These are phyloP conservation scores for Flaveria robusta DNA, from an alignment of 129 eudicot species.

Conservation along the genomic window DNA sequence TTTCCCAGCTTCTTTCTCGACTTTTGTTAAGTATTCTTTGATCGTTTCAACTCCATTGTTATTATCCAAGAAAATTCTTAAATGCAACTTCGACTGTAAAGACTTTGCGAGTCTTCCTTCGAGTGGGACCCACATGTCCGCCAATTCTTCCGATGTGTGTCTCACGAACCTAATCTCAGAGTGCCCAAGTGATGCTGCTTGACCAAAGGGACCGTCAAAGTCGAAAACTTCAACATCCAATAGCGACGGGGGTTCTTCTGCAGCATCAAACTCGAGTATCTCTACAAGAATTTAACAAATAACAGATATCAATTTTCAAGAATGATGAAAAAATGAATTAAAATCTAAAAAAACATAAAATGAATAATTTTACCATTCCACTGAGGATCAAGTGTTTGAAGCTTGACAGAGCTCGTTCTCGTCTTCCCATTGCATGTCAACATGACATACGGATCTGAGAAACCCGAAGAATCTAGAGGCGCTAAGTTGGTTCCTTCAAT, in stretches of 20 bases:
- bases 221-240: slow-evolving; percentile 87
- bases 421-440: slow-evolving; percentile 91
- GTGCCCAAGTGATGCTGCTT: slow-evolving; percentile 83
- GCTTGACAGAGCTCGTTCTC: slow-evolving; percentile 93
- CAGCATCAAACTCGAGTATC: slow-evolving; percentile 95
- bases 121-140: slow-evolving; percentile 90
- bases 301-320: neutral
- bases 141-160: slow-evolving; percentile 72
- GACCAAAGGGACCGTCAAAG: slow-evolving; percentile 95
- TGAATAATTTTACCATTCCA: slow-evolving; percentile 65
- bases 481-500: slow-evolving; percentile 76
- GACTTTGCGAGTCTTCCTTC: slow-evolving; percentile 86
- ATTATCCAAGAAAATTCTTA: slow-evolving; percentile 88
- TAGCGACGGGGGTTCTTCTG: slow-evolving; percentile 88
- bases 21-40: slow-evolving; percentile 77
- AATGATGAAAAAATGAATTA: neutral
- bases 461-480: slow-evolving; percentile 47
- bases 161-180: slow-evolving; percentile 81
- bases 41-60: slow-evolving; percentile 91
- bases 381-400: slow-evolving; percentile 85
- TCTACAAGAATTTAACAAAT: slow-evolving; percentile 47
- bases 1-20: slow-evolving; percentile 96
- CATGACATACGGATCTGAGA: slow-evolving; percentile 83
- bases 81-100: slow-evolving; percentile 80
- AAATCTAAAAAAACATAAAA: neutral